A percentile compares a stretch with the other conserved stretches of the same genome.
Evolutionary conservation across 169 alveolate genomes (phyloP).

Genomic region (Plasmodium malariae): DNA sequence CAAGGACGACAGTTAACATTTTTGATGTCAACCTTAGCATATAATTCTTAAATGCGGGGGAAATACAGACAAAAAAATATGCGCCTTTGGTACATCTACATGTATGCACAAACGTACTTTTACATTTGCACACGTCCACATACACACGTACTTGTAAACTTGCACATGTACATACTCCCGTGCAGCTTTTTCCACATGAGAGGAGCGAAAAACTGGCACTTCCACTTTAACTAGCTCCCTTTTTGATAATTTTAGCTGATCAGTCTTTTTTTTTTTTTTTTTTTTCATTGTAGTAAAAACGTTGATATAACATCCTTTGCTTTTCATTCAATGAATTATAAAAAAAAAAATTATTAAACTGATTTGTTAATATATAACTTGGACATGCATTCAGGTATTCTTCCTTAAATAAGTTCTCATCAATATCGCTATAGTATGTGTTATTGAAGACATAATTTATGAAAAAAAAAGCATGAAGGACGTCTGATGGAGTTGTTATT

Average conservation of each 20-base stretch:
- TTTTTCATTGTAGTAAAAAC: slow-evolving; percentile 13
- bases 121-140: too few species aligned
- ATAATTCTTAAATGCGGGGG: too few species aligned
- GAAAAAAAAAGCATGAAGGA: slow-evolving; percentile 20
- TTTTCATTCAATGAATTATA: slow-evolving; percentile 24
- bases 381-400: slow-evolving; percentile 24
- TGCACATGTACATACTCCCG: neutral
- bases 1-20: too few species aligned
- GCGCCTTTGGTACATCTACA: too few species aligned
- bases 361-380: slow-evolving; percentile 11
- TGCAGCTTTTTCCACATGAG: too few species aligned
- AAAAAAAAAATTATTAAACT: slow-evolving; percentile 34
- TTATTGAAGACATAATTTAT: slow-evolving; percentile 19
- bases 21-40: too few species aligned
- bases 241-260: neutral
- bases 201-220: too few species aligned
- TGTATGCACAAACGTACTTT: too few species aligned
- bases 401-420: slow-evolving; percentile 21
- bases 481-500: slow-evolving; percentile 55
- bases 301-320: slow-evolving; percentile 22
- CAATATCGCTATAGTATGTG: neutral
- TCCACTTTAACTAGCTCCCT: too few species aligned
- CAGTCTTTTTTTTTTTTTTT: too few species aligned
- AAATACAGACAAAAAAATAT: too few species aligned
- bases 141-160: neutral